Conservation (phyloP, 2,329 filamentous ascomycete species). For the Penicillium sp. region DNA sequence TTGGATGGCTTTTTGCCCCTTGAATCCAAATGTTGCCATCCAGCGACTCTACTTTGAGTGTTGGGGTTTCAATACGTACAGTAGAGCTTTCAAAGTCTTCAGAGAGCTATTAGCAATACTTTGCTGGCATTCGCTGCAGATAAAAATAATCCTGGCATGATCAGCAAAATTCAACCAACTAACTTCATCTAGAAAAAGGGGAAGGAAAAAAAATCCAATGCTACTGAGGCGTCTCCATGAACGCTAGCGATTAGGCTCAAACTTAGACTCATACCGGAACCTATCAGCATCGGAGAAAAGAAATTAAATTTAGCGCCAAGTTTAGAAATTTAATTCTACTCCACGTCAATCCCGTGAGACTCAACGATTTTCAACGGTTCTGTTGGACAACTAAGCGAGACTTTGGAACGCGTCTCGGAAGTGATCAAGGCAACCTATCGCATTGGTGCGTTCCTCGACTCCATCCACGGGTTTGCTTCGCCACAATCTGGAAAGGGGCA, state of each 20-base stretch:
- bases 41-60: neutral
- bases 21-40: neutral
- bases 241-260: slow-evolving; percentile 20
- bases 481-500: slow-evolving; percentile 18
- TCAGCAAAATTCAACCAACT: neutral
- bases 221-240: slow-evolving; percentile 8
- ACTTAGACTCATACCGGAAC: slow-evolving; percentile 4
- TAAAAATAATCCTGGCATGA: neutral
- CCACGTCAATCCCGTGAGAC: slow-evolving; percentile 16
- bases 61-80: neutral
- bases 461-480: slow-evolving; percentile 18
- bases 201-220: neutral
- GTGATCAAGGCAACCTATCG: neutral
- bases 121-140: neutral
- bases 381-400: slow-evolving; percentile 19
- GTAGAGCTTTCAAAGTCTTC: neutral
- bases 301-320: slow-evolving; percentile 15
- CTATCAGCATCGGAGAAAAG: slow-evolving; percentile 7
- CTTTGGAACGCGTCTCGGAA: slow-evolving; percentile 4
- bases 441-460: slow-evolving; percentile 9
- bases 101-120: neutral
- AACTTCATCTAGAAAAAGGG: neutral
- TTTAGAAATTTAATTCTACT: slow-evolving; percentile 6
- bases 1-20: neutral
- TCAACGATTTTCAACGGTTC: slow-evolving; percentile 18